Evolutionary conservation across 805 yeast genomes (phyloP).

Genomic region (Cephaloascus albidus): DNA sequence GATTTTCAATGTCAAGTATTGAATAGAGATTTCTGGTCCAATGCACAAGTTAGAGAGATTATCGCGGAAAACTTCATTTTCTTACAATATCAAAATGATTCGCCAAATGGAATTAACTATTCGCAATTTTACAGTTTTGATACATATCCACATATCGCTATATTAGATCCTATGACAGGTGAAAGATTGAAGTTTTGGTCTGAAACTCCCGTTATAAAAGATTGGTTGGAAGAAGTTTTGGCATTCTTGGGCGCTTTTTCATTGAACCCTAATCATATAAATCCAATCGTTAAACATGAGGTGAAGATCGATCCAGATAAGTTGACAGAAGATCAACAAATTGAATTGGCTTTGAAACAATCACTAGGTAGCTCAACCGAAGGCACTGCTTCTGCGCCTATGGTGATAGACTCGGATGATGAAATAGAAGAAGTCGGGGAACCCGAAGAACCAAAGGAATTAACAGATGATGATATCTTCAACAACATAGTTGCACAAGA

Average conservation of each 20-base stretch:
- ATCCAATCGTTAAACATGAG: slow-evolving; percentile 59
- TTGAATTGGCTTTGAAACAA: slow-evolving; percentile 64
- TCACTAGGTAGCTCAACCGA: slow-evolving; percentile 36
- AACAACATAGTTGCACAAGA: slow-evolving; percentile 38
- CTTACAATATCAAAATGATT: slow-evolving; percentile 75
- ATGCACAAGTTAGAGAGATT: slow-evolving; percentile 48
- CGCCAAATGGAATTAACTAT: slow-evolving; percentile 66
- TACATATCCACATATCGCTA: slow-evolving; percentile 80
- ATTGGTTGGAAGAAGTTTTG: slow-evolving; percentile 59
- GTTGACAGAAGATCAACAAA: slow-evolving; percentile 76
- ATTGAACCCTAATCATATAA: slow-evolving; percentile 49
- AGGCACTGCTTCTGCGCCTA: slow-evolving; percentile 14
- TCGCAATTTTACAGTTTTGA: slow-evolving; percentile 61
- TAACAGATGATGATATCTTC: slow-evolving; percentile 34
- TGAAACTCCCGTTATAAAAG: slow-evolving; percentile 47
- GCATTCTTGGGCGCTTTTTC: slow-evolving; percentile 63
- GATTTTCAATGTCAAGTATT: slow-evolving; percentile 85
- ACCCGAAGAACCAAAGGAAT: slow-evolving; percentile 11
- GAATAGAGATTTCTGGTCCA: slow-evolving; percentile 91
- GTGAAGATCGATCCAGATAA: slow-evolving; percentile 51
- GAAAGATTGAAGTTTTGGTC: slow-evolving; percentile 77
- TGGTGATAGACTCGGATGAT: slow-evolving; percentile 9
- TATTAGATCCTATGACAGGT: slow-evolving; percentile 92
- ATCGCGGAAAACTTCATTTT: slow-evolving; percentile 69
- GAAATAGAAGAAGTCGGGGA: slow-evolving; percentile 6